Base-by-base conservation (phyloP, 1,139 yeast species). In the Candida mesenterica region DNA sequence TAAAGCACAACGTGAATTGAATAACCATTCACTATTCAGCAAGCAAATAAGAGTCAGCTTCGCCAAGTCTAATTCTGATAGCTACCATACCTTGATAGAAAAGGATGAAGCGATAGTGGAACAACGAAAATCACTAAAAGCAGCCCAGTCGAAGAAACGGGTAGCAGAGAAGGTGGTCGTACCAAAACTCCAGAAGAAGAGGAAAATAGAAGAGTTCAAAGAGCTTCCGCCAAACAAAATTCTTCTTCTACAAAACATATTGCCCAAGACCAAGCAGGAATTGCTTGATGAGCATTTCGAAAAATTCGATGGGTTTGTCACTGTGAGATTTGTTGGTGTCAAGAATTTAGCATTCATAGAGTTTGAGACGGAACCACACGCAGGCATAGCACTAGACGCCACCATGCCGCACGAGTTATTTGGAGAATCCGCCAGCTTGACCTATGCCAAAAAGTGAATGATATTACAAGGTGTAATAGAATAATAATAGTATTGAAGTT, bases 331-430 rank as follows among this genome's bases (percentile, higher is more conserved):
- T 33, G 88, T 92, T 24, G 69, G 74, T 3, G 77, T 80, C 2
- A 72, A 88, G 32, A 73, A 75, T 29, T 75, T 92, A 36, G 95
- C 94, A 5, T 84, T 92, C 57, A 74, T 92, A 9, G 97, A 92
- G 50, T 92, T 81, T 54, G 79, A 75, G 24, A 61, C 65, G 5
- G 82, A 77, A 18, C 58, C 47, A 1, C 29, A 36, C 15, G 57
- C 74, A 1, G 57, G 59, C 1, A 34, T 32, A 13, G 61, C 65
- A 34, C 49, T 64, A 29, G 38, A 46, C 12, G 40, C 46, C 12
- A 30, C 39, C 5, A 24, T 15, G 3, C 24, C 30, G 8, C 31
- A 39, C 6, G 37, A 41, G 15, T 59, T n/a, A n/a, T n/a, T 64
- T 34, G 68, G 68, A 4, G 41, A 45, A 1, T 44, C 39, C 9